Base-by-base conservation (phyloP, 768 basidiomycete genomes). In the Auriculariales sp. region DNA sequence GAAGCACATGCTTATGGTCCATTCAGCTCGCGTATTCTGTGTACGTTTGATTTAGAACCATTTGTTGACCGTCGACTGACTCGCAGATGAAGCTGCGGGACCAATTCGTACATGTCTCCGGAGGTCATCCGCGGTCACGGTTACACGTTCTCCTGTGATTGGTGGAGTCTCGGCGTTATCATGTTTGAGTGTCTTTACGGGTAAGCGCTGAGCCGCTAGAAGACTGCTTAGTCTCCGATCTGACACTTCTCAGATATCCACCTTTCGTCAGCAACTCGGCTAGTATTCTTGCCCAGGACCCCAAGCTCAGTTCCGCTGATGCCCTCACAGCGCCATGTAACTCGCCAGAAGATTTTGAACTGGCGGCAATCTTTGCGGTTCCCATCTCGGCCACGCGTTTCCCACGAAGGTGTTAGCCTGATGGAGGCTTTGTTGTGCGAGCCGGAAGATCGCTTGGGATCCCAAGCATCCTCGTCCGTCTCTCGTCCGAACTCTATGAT, bases 121-220 rank as follows among this genome's bases (percentile, higher is more conserved):
- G 87, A 90, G 63, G 88, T 90, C 42, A 88, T 91, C 60, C 78
- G 86, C 57, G 85, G 58, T 52, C 84, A 88, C 60, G 93, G 92
- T 24, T 97, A 98, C 65, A 79, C 83, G 32, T 93, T 87, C 66
- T 86, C 83, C 30, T 94, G 91, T 62, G 94, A 98, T 61, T 98
- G 92, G 92, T 99, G 94, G 94, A 90, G 86, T 66, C 75, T 97
- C 42, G 93, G 92, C 11, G 85, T 95, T 49, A 97, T 99, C 62
- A 87, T 91, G 81, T 97, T 83, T 59, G 92, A 97, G 64, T 91
- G 88, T 62, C 70, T 95, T 63, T 93, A 91, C 59, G 88, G 86
- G 84, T 88, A 62, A 55, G 79, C 71, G 19, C 24, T 3, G n/a
- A 6, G 49, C 39, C 12, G 22, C 22, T 19, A 24, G 39, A 10